Base-by-base conservation (phyloP, 371 early-diverging fungal genomes). In the Neoconidiobolus thromboides region DNA sequence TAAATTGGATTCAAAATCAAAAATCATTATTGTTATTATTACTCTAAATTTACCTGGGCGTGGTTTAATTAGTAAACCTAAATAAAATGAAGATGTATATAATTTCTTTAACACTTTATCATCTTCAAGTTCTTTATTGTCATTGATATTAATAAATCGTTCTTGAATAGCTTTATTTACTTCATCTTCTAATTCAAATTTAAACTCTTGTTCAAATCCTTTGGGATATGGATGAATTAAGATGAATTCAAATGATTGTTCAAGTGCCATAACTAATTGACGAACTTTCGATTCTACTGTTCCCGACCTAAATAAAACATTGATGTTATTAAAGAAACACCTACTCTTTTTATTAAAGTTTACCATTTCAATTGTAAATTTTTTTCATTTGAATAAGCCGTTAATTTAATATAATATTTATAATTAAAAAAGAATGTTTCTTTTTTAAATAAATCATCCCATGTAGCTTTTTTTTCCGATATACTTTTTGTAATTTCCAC, bases 271-370 rank as follows among this genome's bases (percentile, higher is more conserved):
- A 1, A 95, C 83, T 4, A 96, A 76, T 55, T 91, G 89, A 63
- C 99, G 86, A 40, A 99, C 68, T 58, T 86, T 81, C 3, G 96
- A 91, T 66, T 99, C 98, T 0, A 97, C 88, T 63, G 91, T 76
- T 51, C 99, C 99, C 43, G 85, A 74, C 82, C 84, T 85, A 61
- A 9, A 36, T 39, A 50, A 48, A 50, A 39, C 41, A 47, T 39
- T 10, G 41, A 50, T 1, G 9, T 41, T 5, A 39, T 3, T 39
- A 46, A 53, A 52, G 37, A 54, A 26, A 26, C 26, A 26, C 26
- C 26, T 26, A 26, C 26, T 26, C 26, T 26, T 26, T 26, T 2
- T 59, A 65, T 26, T 59, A 48, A 48, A 52, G 48, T 46, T 61
- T 67, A 81, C 83, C 91, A 87, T 58, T 73, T 75, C 55, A 86